These are phyloP conservation scores for Lolium multiflorum DNA, from an alignment of 176 grass and related monocot species.

Conservation along the genomic window DNA sequence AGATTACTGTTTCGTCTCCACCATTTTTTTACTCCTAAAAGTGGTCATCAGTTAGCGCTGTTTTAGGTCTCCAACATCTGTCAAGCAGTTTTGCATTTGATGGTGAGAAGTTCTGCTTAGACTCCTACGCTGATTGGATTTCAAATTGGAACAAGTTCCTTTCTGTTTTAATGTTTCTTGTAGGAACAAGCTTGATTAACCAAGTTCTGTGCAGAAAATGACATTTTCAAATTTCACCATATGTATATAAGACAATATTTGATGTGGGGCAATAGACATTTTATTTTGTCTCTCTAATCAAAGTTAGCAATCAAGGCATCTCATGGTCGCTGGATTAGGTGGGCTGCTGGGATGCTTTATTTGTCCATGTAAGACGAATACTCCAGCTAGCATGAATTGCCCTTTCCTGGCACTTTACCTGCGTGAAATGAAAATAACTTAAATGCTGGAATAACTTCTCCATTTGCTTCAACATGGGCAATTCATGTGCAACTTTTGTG, in stretches of 20 bases:
- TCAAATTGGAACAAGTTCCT: not conserved
- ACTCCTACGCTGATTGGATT: not conserved
- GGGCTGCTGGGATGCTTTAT: not conserved
- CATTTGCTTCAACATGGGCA: too few relatives aligned
- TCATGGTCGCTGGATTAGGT: constrained; percentile 25
- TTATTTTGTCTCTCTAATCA: not conserved
- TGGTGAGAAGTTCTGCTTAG: too few relatives aligned
- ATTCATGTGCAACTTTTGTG: not conserved
- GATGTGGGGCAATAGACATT: not conserved
- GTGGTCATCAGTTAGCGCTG: not conserved
- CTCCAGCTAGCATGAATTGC: not conserved
- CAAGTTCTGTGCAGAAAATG: not conserved
- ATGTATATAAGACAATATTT: not conserved
- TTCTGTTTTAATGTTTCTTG: not conserved
- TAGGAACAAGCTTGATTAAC: not conserved
- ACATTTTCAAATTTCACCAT: not conserved
- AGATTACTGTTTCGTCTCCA: not conserved
- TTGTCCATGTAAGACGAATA: constrained; percentile 23
- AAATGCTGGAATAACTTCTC: not conserved
- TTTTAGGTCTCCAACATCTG: not conserved
- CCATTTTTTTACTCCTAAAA: not conserved
- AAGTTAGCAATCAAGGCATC: constrained; percentile 10
- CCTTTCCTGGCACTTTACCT: not conserved
- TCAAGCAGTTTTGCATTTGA: not conserved
- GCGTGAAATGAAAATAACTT: not conserved